Base-by-base conservation (phyloP, 768 basidiomycete genomes). In the Antrodiella citrinella region DNA sequence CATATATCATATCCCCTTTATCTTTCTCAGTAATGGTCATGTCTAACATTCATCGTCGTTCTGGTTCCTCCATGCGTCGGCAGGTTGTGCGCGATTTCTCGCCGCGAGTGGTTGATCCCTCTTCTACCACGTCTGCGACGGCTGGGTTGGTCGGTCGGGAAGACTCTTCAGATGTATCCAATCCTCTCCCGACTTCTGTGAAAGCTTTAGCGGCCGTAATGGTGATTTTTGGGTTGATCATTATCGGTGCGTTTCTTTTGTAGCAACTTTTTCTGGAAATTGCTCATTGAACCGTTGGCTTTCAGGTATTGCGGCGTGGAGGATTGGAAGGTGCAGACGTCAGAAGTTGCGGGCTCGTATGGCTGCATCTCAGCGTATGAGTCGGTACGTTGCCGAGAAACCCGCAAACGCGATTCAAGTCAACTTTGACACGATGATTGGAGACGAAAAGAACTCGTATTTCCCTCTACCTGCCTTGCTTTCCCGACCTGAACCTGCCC, bases 151-250 rank as follows among this genome's bases (percentile, higher is more conserved):
- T 35, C 30, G 30, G 30, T 15, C 30, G 30, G 15, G 30, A 35
- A 7, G 26, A 30, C 41, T 25, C 46, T 13, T 40, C n/a, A 18
- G 22, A 47, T 15, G 51, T 41, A n/a, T 39, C 47, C 4, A 45
- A 38, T 23, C 53, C 39, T 11, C 54, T 61, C 21, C 56, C 60
- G 5, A 54, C 55, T 4, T 61, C 61, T 26, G 56, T 54, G 5
- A 62, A 55, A 45, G 57, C 64, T 12, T 54, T 66, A 21, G 49
- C 58, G 13, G 61, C 55, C n/a, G 26, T 57, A 10, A 51, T 61
- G 25, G 49, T 53, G 20, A 44, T 57, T n/a, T 19, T 72, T 3
- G 66, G 70, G 54, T 45, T 44, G 50, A 56, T 59, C 22, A 12
- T 61, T 19, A 4, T 59, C 22, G 58, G 65, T 65, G 21, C 18